A percentile compares a stretch with the other conserved stretches of the same genome.
Conservation (phyloP, 805 yeast species). For the Alloascoidea africana region DNA sequence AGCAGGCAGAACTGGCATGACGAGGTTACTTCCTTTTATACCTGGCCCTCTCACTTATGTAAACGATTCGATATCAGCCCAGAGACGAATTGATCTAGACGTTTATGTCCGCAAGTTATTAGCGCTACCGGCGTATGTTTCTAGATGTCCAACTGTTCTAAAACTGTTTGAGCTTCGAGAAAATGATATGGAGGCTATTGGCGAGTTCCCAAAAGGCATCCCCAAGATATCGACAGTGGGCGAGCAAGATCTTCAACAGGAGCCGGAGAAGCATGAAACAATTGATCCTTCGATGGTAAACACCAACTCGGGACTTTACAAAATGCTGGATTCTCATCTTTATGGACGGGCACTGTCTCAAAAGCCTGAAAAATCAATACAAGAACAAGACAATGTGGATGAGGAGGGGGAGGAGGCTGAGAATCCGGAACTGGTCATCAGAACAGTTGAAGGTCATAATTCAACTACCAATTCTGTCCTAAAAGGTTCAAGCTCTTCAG, state of each 20-base stretch:
- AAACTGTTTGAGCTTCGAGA: constrained; percentile 40
- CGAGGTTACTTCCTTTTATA: constrained; percentile 59
- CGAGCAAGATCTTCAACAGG: background rate
- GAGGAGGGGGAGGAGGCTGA: background rate
- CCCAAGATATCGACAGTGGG: background rate
- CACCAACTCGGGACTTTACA: too few species aligned
- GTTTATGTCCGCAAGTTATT: constrained; percentile 16
- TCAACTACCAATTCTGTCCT: too few species aligned
- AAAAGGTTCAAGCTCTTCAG: too few species aligned
- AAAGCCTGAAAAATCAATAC: background rate
- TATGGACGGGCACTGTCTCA: too few species aligned
- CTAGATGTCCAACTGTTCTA: constrained; percentile 44
- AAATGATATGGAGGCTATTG: constrained; percentile 27
- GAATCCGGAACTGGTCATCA: too few species aligned
- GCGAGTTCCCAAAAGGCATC: constrained; percentile 10
- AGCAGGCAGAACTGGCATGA: constrained; percentile 48
- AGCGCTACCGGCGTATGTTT: constrained; percentile 19
- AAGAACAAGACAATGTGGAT: background rate
- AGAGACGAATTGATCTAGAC: constrained; percentile 25
- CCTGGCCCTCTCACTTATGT: constrained; percentile 78
- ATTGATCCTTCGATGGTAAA: background rate
- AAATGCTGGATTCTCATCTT: too few species aligned
- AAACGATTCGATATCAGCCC: constrained; percentile 38
- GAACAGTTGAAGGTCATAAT: too few species aligned
- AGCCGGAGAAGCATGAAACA: constrained; percentile 1